Percentiles rank a stretch among this genome's conserved stretches.
These are phyloP conservation scores for Cercospora janseana DNA, from an alignment of 2,329 filamentous ascomycete species.

Conservation along the genomic window DNA sequence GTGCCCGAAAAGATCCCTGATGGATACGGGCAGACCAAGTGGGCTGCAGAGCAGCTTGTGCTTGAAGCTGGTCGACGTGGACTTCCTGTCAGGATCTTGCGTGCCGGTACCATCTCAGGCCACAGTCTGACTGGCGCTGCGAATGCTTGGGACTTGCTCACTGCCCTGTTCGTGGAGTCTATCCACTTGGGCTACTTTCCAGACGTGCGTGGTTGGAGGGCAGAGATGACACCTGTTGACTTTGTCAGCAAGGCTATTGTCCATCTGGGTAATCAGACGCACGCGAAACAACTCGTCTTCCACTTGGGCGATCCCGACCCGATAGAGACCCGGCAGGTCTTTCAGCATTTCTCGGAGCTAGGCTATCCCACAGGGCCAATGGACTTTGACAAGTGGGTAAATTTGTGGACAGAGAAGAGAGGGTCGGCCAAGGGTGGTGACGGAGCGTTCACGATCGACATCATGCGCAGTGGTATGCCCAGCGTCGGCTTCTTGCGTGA, in stretches of 20 bases:
- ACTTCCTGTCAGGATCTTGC: constrained; percentile 68
- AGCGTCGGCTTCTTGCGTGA: constrained; percentile 67
- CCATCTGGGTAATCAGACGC: constrained; percentile 63
- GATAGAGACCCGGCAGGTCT: constrained; percentile 64
- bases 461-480: constrained; percentile 78
- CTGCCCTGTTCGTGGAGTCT: constrained; percentile 73
- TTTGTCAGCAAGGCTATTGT: constrained; percentile 74
- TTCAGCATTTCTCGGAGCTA: constrained; percentile 62
- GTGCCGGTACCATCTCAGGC: constrained; percentile 74
- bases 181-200: constrained; percentile 69
- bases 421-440: constrained; percentile 64
- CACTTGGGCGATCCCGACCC: constrained; percentile 73
- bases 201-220: constrained; percentile 70
- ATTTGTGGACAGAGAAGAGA: constrained; percentile 69
- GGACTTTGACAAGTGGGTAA: constrained; percentile 71
- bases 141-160: constrained; percentile 75
- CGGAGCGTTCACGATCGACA: constrained; percentile 73
- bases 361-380: constrained; percentile 69
- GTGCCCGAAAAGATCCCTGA: constrained; percentile 68
- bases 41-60: constrained; percentile 75
- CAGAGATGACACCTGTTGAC: constrained; percentile 82
- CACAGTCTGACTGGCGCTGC: constrained; percentile 72
- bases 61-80: constrained; percentile 67
- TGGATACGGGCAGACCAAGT: constrained; percentile 77
- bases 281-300: constrained; percentile 64